Conservation (phyloP, 1,139 yeast species). For the Kurtzmaniella quercitrusa region DNA sequence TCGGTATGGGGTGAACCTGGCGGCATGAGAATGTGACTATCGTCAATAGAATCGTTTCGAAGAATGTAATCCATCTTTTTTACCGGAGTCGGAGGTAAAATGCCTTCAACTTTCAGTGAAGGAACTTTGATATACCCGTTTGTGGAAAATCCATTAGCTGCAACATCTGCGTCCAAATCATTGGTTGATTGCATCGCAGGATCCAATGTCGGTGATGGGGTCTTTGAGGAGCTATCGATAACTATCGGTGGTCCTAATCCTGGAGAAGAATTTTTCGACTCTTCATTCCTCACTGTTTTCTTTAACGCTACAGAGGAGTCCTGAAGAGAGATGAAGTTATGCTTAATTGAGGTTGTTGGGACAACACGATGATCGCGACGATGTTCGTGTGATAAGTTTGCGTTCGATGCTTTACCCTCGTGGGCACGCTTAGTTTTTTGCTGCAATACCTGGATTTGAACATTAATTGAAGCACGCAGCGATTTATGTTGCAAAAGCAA, state of each 20-base stretch:
- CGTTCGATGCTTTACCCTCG: background rate
- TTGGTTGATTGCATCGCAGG: background rate
- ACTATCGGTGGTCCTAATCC: background rate
- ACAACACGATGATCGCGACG: constrained; percentile 3
- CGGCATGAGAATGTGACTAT: background rate
- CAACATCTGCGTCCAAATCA: constrained; percentile 18
- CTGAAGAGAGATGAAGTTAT: constrained; percentile 38
- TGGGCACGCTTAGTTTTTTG: constrained; percentile 4
- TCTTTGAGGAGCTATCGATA: background rate
- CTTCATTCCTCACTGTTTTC: constrained; percentile 18
- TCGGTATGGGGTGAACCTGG: background rate
- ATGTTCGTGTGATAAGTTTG: constrained; percentile 8
- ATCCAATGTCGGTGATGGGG: background rate
- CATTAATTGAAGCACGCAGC: constrained; percentile 33
- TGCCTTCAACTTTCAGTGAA: constrained; percentile 38
- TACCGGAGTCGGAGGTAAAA: constrained; percentile 67
- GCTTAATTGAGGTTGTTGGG: constrained; percentile 13
- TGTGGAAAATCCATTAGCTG: constrained; percentile 44
- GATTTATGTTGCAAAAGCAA: constrained; percentile 39
- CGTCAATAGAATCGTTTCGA: constrained; percentile 8
- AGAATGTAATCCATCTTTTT: constrained; percentile 50
- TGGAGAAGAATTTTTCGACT: background rate
- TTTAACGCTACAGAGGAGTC: constrained; percentile 42
- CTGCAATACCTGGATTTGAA: constrained; percentile 26
- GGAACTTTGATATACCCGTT: constrained; percentile 50